Conservation (phyloP, 768 basidiomycete genomes). For the Auriscalpium microsporum region DNA sequence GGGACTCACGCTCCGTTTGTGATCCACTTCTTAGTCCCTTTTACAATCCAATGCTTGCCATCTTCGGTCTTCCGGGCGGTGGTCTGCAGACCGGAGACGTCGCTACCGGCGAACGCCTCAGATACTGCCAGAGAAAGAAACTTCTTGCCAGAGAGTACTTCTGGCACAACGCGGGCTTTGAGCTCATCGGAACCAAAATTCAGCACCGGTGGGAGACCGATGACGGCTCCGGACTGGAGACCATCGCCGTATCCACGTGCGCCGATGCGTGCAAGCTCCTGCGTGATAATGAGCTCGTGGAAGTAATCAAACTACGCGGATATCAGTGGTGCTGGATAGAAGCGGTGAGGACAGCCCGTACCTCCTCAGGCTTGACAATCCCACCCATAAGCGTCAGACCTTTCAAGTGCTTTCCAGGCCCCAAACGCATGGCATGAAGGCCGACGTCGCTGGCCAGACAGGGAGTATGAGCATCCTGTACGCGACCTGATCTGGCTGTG, state of each 20-base stretch:
- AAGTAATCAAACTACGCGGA: constrained; percentile 67
- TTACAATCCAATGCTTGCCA: constrained; percentile 78
- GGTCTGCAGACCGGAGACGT: constrained; percentile 74
- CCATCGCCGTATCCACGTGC: constrained; percentile 80
- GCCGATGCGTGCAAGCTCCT: constrained; percentile 65
- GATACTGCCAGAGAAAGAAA: constrained; percentile 83
- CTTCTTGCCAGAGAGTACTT: constrained; percentile 66
- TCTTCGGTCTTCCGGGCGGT: constrained; percentile 73
- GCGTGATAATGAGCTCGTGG: constrained; percentile 75
- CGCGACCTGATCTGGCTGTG: neutral
- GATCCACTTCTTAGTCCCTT: constrained; percentile 85
- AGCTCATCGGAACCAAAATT: constrained; percentile 70
- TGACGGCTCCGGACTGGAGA: constrained; percentile 65
- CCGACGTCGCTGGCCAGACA: constrained; percentile 44
- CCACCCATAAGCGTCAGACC: constrained; percentile 72
- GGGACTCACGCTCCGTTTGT: constrained; percentile 56
- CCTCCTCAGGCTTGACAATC: constrained; percentile 68
- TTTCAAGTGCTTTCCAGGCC: constrained; percentile 81
- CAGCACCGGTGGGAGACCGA: constrained; percentile 77
- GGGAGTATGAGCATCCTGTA: neutral
- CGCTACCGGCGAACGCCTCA: constrained; percentile 82
- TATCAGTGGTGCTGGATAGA: neutral
- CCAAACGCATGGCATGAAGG: constrained; percentile 85
- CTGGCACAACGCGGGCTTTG: constrained; percentile 44
- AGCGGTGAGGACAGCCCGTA: constrained; percentile 18